These are phyloP conservation scores for Tagetes patula DNA, from an alignment of 129 eudicot species.

Conservation along the genomic window DNA sequence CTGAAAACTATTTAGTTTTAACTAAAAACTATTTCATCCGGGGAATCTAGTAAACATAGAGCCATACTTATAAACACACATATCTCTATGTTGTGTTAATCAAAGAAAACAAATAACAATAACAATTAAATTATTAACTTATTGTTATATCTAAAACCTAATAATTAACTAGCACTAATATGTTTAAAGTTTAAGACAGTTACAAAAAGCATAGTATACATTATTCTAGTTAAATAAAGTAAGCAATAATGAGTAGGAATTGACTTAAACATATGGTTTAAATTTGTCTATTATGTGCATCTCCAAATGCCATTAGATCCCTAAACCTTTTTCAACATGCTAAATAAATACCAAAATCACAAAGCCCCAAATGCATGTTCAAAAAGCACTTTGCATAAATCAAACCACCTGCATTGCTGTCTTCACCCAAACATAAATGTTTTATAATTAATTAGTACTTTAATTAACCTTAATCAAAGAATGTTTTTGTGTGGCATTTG, in stretches of 20 bases:
- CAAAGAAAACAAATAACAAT: neutral
- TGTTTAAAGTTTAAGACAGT: neutral
- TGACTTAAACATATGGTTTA: conserved; percentile 7
- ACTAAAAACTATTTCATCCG: no score
- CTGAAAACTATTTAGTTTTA: no score
- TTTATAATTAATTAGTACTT: conserved; percentile 12
- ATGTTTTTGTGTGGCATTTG: neutral
- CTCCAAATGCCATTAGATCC: conserved; percentile 17
- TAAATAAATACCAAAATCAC: conserved; percentile 15
- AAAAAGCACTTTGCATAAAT: conserved; percentile 6
- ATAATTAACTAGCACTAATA: neutral
- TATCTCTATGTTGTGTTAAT: no score
- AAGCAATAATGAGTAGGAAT: neutral
- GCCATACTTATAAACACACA: no score
- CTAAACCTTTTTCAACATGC: conserved; percentile 13
- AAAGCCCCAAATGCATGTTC: conserved; percentile 28
- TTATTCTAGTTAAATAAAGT: neutral
- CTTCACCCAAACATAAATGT: neutral
- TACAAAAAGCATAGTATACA: neutral
- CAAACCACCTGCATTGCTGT: conserved; percentile 11
- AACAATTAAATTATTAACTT: neutral
- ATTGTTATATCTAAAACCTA: neutral
- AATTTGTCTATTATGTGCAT: conserved; percentile 8
- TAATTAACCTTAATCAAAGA: conserved; percentile 18
- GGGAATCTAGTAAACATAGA: no score